These are phyloP conservation scores for Blastocystis sp. DNA, from an alignment of 352 stramenopile species.

Conservation along the genomic window DNA sequence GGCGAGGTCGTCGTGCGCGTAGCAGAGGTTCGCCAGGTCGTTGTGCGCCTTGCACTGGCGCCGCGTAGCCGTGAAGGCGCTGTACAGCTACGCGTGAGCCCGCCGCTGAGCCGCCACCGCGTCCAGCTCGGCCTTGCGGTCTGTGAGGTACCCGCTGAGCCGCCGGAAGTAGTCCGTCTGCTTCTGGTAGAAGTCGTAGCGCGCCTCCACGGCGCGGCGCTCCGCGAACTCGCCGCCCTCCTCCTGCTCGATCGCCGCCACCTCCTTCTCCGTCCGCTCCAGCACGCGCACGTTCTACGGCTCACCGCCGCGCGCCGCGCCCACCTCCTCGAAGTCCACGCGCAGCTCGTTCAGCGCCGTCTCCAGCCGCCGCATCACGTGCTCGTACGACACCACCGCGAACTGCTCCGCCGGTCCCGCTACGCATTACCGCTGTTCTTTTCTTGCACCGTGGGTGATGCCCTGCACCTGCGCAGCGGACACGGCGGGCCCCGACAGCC, in stretches of 20 bases:
- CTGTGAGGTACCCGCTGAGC: slow-evolving; percentile 46
- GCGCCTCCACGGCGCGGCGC: slow-evolving; percentile 9
- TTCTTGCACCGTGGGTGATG: neutral
- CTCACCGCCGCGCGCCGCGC: neutral
- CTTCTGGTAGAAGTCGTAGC: slow-evolving; percentile 48
- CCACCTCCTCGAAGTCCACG: slow-evolving; percentile 15
- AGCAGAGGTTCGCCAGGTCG: too few relatives aligned
- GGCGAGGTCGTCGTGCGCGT: slow-evolving; percentile 16
- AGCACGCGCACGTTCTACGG: slow-evolving; percentile 15
- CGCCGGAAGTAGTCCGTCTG: slow-evolving; percentile 49
- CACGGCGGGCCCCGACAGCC: neutral
- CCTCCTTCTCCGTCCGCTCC: neutral
- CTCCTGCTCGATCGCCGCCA: slow-evolving; percentile 19
- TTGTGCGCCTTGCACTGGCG: too few relatives aligned
- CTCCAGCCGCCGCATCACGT: slow-evolving; percentile 24
- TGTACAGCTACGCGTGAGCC: neutral
- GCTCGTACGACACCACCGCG: slow-evolving; percentile 33
- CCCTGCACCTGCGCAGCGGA: neutral
- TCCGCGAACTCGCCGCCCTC: neutral
- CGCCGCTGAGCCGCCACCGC: neutral
- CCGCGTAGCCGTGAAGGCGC: too few relatives aligned
- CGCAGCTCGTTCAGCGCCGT: slow-evolving; percentile 25
- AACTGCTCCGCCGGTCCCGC: slow-evolving; percentile 6
- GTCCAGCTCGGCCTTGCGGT: neutral
- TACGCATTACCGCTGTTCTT: neutral